Conservation (phyloP, 345 rosid species). For the Rhodomyrtus tomentosa region DNA sequence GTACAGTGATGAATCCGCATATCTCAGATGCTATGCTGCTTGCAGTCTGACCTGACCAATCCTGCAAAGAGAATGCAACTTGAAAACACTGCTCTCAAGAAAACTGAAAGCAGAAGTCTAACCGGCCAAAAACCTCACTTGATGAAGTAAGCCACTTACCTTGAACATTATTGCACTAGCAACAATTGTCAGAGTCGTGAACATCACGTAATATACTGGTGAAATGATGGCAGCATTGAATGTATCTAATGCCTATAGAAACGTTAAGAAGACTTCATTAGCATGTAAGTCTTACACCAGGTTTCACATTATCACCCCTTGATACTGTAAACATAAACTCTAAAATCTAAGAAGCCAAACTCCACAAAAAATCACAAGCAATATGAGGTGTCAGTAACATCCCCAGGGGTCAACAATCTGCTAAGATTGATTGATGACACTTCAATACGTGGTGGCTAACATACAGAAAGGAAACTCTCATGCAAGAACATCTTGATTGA, state of each 20-base stretch:
- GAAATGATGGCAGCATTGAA: conserved; percentile 83
- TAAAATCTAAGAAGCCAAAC: neutral
- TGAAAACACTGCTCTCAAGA: neutral
- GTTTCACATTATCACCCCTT: neutral
- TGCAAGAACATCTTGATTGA: neutral
- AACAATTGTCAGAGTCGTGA: conserved; percentile 73
- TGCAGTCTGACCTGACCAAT: conserved; percentile 72
- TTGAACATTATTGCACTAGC: conserved; percentile 88
- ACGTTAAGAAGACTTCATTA: neutral
- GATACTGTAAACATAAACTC: neutral
- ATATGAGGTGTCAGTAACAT: neutral
- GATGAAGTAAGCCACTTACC: conserved; percentile 18
- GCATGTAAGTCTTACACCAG: neutral
- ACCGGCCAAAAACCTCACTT: neutral
- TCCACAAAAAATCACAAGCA: neutral
- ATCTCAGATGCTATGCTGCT: conserved; percentile 80
- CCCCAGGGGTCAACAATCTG: neutral
- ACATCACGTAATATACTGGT: conserved; percentile 90
- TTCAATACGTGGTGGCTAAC: neutral
- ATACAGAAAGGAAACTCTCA: neutral
- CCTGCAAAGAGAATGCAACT: conserved; percentile 26
- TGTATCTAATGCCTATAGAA: conserved; percentile 63
- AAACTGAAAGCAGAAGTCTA: neutral
- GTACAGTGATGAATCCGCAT: conserved; percentile 86
- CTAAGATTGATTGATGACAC: neutral